Base-by-base conservation (phyloP, 192 early-diverging fungal species). In the Mortierella claussenii region DNA sequence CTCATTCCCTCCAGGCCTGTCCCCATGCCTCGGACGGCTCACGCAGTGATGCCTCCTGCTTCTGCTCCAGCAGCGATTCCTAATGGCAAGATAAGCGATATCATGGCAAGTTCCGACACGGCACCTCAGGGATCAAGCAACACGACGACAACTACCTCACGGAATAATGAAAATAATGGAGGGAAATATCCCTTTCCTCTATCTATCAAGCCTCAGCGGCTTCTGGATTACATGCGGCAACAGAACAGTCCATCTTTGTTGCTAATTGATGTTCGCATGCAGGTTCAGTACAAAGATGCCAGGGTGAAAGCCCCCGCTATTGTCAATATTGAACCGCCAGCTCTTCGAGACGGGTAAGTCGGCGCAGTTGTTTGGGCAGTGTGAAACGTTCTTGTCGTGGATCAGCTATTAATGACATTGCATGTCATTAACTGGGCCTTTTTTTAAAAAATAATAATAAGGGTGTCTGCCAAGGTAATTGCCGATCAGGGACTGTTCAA, bases 301-400 rank as follows among this genome's bases (percentile, higher is more conserved):
- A 91, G 87, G 13, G 85, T 97, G 37, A 88, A 87, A 44, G 87
- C 90, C 68, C 69, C 68, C 27, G 76, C 83, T 59, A 78, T 90
- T 17, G 88, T 95, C 18, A 89, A 95, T 59, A 54, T 97, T 15
- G 93, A 95, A 55, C 95, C 95, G 1, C 59, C 84, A 34, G 85
- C 82, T 26, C 74, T 85, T 13, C 78, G 76, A 44, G 70, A 81
- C 68, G 83, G 82, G 83, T 94, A 87, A 55, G 81, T 55, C 11
- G 21, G 26, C 6, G n/a, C 28, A 17, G 30, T 31, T 53, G 30
- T 53, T 40, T 48, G 46, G 6, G 2, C 17, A 48, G n/a, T n/a
- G n/a, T n/a, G n/a, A n/a, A n/a, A n/a, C n/a, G n/a, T n/a, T n/a
- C n/a, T n/a, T n/a, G n/a, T n/a, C n/a, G n/a, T n/a, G n/a, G n/a